These are phyloP conservation scores for Adansonia gregorii DNA, from an alignment of 441 rosid genomes.

Conservation along the genomic window DNA sequence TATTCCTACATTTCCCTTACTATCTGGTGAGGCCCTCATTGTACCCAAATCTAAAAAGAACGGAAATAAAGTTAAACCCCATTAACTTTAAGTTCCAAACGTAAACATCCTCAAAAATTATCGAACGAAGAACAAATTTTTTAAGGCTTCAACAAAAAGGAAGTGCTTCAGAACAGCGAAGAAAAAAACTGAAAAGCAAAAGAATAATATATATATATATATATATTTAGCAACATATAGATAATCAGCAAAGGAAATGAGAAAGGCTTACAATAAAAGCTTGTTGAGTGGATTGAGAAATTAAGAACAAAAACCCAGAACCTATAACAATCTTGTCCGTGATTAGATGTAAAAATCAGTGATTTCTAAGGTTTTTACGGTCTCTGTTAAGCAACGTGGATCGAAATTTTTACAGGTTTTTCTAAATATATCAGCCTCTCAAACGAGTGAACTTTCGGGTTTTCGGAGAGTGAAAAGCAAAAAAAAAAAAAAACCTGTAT, in stretches of 20 bases:
- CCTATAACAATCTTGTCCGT: neutral
- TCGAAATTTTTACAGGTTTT: neutral
- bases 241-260: neutral
- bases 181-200: neutral
- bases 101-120: neutral
- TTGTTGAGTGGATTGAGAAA: neutral
- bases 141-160: neutral
- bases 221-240: neutral
- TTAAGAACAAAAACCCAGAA: neutral
- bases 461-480: neutral
- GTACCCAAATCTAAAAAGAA: conserved; percentile 32
- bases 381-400: neutral
- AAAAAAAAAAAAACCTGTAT: neutral
- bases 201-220: neutral
- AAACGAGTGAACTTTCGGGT: neutral
- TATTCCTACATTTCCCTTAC: conserved; percentile 29
- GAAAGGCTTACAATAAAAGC: neutral
- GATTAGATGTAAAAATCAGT: neutral
- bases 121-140: neutral
- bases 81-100: neutral
- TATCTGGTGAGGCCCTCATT: conserved; percentile 36
- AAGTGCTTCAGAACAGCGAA: neutral
- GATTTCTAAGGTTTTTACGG: neutral
- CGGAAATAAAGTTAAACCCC: neutral
- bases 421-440: neutral